Evolutionary conservation across 345 rosid species (phyloP), one percentile per base, ranked within the genome.

Genomic region (Eucalyptus cloeziana): DNA sequence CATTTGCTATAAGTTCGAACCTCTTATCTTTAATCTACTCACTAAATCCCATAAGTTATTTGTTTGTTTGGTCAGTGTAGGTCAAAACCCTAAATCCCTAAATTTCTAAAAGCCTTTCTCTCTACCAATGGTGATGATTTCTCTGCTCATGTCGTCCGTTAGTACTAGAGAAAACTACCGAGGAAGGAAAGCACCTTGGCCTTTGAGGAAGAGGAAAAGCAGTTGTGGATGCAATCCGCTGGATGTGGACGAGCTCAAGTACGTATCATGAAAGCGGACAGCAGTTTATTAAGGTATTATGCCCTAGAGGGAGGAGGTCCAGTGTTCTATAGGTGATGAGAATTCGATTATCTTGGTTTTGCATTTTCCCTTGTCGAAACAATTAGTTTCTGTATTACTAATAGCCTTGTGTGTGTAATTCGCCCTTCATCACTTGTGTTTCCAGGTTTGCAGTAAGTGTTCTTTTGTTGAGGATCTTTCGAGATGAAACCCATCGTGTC

Each of bases 191-290:
- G 10, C 25, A 52, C 10, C 58, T 52, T 3, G 58, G 58, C 58
- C 58, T 52, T 52, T 19, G 58, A 21, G 58, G 58, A 52, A 21
- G 58, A 52, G 58, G 58, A 52, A 52, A 21, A 52, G 58, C 4
- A 52, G 58, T 52, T 97, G 99, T 90, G 95, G 94, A 49, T 60
- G 90, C 80, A 91, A 96, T 89, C 95, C 97, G 19, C 89, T 94
- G 88, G 98, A 96, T 89, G 69, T 92, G 2, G 92, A 94, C 88
- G 99, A 97, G 93, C 95, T 97, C 30, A 94, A 96, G 64, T 96
- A 88, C 90, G 95, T 95, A 96, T 91, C 97, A 94, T 88, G 92
- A 93, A 89, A 87, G 93, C 4, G 99, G 99, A 1, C 97, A 93
- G 64, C 94, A 92, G 24, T 92, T 87, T 92, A 89, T 97, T 88